A percentile compares a stretch with the other conserved stretches of the same genome.
phyloP scores from a whole-genome alignment of 2,329 filamentous ascomycete genomes.

The Zymoseptoria brevis region DNA sequence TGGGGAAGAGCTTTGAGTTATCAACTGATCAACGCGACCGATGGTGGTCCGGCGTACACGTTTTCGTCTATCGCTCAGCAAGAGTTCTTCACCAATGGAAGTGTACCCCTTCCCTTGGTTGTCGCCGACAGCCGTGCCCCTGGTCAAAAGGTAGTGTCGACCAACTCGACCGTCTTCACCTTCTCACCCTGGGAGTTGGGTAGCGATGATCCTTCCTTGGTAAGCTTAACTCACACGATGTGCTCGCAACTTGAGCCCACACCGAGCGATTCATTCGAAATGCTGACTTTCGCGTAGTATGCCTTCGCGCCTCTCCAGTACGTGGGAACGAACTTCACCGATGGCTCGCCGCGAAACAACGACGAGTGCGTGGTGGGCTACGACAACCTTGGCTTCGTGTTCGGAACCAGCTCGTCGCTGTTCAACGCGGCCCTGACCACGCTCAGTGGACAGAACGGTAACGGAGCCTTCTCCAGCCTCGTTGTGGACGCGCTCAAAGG shows the following conservation, averaged over 20 bases:
- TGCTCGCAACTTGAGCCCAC: background rate
- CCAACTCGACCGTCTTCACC: slow-evolving; percentile 70
- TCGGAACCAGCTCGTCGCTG: slow-evolving; percentile 77
- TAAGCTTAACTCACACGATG: background rate
- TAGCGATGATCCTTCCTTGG: slow-evolving; percentile 62
- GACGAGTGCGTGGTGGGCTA: slow-evolving; percentile 66
- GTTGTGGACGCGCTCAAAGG: slow-evolving; percentile 45
- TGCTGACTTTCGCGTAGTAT: slow-evolving; percentile 28
- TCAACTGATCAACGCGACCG: slow-evolving; percentile 68
- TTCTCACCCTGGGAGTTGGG: slow-evolving; percentile 77
- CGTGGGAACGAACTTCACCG: slow-evolving; percentile 63
- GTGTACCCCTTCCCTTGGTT: slow-evolving; percentile 65
- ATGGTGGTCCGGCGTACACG: slow-evolving; percentile 69
- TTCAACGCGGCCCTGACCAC: slow-evolving; percentile 72
- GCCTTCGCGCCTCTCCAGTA: slow-evolving; percentile 65
- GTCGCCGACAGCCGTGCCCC: slow-evolving; percentile 61
- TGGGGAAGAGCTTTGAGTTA: slow-evolving; percentile 75
- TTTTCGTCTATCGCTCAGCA: slow-evolving; percentile 69
- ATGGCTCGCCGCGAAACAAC: slow-evolving; percentile 49
- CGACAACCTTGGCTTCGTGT: slow-evolving; percentile 73
- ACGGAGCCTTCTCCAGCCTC: slow-evolving; percentile 33
- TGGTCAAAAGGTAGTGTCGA: slow-evolving; percentile 51
- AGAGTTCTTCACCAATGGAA: slow-evolving; percentile 53
- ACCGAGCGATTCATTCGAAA: background rate
- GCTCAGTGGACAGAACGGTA: slow-evolving; percentile 38